Evolutionary conservation across 495 filamentous ascomycete species (phyloP).

Genomic region (Podospora appendiculata): DNA sequence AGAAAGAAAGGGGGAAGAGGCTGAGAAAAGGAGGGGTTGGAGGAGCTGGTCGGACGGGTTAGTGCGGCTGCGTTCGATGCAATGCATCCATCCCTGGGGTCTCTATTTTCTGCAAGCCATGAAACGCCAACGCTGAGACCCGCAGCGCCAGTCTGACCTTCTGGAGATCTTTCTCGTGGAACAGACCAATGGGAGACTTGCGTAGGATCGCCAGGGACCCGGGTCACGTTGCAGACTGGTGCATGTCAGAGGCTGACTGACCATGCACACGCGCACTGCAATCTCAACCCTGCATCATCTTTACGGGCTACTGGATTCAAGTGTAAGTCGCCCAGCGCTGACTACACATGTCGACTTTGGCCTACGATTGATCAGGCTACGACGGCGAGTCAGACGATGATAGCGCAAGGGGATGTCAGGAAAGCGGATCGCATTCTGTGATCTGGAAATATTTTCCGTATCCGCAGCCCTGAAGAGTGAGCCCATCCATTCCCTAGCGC

Average conservation of each 20-base stretch:
- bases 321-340: no score
- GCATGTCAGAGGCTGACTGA: neutral
- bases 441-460: no score
- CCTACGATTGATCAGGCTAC: no score
- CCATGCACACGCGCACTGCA: neutral
- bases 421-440: no score
- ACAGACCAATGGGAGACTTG: neutral
- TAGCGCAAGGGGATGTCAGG: no score
- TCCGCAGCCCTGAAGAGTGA: no score
- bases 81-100: neutral
- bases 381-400: no score
- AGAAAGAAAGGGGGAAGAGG: neutral
- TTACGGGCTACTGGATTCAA: no score
- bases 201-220: neutral
- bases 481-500: no score
- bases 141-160: neutral
- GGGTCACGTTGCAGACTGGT: neutral
- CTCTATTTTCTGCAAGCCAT: neutral
- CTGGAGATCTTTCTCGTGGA: neutral
- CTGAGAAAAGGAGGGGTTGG: neutral
- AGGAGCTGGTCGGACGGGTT: neutral
- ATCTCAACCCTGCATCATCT: no score
- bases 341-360: no score
- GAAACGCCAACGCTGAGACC: neutral
- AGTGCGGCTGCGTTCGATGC: no score